Conservation (phyloP, 129 eudicot genomes). For the sunflower (Helianthus annuus) region DNA sequence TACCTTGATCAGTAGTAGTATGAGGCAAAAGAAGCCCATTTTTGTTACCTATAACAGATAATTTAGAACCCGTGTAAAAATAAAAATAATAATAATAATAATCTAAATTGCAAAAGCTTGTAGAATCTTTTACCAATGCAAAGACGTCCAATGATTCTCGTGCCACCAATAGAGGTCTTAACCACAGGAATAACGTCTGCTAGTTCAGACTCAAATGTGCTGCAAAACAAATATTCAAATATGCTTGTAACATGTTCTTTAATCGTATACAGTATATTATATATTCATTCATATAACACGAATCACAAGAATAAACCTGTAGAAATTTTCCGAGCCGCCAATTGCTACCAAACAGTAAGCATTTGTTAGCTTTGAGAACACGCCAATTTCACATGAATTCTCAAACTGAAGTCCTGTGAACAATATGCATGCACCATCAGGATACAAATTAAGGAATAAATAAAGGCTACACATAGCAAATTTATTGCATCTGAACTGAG, state of each 20-base stretch:
- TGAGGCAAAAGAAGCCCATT: constrained; percentile 49
- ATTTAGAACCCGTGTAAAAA: not conserved
- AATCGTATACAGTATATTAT: not conserved
- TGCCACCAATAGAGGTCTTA: constrained; percentile 93
- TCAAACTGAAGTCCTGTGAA: constrained; percentile 84
- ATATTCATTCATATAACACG: not conserved
- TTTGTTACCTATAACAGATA: constrained; percentile 38
- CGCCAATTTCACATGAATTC: constrained; percentile 87
- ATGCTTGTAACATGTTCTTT: constrained; percentile 1
- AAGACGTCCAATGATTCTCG: constrained; percentile 79
- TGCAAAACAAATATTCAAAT: constrained; percentile 30
- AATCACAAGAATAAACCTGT: constrained; percentile 52
- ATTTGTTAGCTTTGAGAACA: constrained; percentile 87
- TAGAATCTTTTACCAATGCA: constrained; percentile 62
- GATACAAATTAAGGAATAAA: not conserved
- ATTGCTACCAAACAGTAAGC: constrained; percentile 92
- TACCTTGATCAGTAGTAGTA: constrained; percentile 69
- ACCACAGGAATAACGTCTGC: constrained; percentile 87
- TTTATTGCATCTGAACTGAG: not conserved
- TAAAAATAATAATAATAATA: not conserved
- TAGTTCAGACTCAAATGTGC: constrained; percentile 83
- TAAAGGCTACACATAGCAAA: not conserved
- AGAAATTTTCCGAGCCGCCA: constrained; percentile 93
- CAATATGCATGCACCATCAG: not conserved
- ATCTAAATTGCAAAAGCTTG: constrained; percentile 3